Evolutionary conservation across 495 filamentous ascomycete species (phyloP).

Genomic region (Beverwykella pulmonaria): DNA sequence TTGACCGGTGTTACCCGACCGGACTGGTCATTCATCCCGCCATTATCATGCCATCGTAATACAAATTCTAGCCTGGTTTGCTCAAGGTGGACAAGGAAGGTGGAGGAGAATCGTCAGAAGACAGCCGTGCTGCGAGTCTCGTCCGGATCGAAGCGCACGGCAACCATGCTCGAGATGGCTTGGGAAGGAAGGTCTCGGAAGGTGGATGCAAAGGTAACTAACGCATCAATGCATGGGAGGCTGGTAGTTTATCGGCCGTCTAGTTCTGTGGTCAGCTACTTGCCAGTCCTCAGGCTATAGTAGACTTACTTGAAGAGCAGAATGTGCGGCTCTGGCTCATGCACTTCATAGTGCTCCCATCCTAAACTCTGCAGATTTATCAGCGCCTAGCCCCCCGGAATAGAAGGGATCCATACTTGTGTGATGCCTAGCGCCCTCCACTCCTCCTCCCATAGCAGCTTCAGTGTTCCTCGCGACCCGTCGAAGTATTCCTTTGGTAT

Average conservation of each 20-base stretch:
- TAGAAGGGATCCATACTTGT: slow-evolving; percentile 61
- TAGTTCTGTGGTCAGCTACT: slow-evolving; percentile 41
- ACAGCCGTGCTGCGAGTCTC: background rate
- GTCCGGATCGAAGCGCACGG: background rate
- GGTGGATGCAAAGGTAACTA: background rate
- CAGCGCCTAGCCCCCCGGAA: background rate
- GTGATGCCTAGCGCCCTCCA: slow-evolving; percentile 97
- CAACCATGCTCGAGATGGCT: background rate
- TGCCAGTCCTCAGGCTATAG: slow-evolving; percentile 19
- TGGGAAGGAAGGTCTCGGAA: background rate
- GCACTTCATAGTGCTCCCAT: slow-evolving; percentile 99
- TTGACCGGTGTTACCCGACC: slow-evolving; percentile 1
- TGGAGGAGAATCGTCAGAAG: background rate
- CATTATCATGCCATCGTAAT: slow-evolving; percentile 33
- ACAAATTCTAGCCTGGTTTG: slow-evolving; percentile 15
- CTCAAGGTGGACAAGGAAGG: slow-evolving; percentile 24
- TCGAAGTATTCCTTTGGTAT: slow-evolving; percentile 98
- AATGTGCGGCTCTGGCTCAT: slow-evolving; percentile 97
- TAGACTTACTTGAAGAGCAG: slow-evolving; percentile 87
- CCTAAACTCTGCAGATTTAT: slow-evolving; percentile 72
- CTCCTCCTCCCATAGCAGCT: slow-evolving; percentile 96
- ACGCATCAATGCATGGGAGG: slow-evolving; percentile 56
- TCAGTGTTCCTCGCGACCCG: slow-evolving; percentile 83
- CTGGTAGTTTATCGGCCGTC: slow-evolving; percentile 85
- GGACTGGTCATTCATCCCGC: slow-evolving; percentile 12